Percentiles rank a stretch among this genome's conserved stretches.
Conservation (phyloP, 139 green algal species). For the Closterium sp. region DNA sequence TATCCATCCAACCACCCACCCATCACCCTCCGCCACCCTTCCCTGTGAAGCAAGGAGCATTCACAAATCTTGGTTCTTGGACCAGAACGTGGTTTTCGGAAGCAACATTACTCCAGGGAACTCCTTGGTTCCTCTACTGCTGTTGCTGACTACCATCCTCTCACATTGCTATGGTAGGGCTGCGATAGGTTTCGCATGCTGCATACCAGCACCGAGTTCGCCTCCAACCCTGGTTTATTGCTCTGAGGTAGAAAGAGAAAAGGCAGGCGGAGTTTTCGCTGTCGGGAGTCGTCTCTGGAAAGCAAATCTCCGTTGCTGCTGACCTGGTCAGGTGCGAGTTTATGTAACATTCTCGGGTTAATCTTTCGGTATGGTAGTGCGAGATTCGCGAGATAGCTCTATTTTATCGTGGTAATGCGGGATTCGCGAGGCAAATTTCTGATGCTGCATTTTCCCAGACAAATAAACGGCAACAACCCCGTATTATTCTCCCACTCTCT, state of each 20-base stretch:
- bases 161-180: neutral
- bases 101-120: too few relatives aligned
- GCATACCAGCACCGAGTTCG: too few relatives aligned
- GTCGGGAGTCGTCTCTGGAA: too few relatives aligned
- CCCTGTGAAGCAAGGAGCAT: neutral
- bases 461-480: neutral
- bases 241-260: neutral
- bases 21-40: neutral
- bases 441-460: neutral
- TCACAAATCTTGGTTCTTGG: neutral
- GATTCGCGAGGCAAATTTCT: neutral
- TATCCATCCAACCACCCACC: neutral
- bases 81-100: neutral
- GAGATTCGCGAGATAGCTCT: too few relatives aligned
- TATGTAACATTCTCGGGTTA: too few relatives aligned
- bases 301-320: neutral
- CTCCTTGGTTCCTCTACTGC: neutral
- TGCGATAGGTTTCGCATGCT: neutral
- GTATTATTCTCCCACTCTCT: neutral
- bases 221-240: neutral
- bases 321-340: neutral
- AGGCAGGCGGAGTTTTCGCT: neutral
- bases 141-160: neutral
- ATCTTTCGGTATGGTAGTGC: too few relatives aligned
- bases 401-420: neutral